A percentile compares a stretch with the other conserved stretches of the same genome.
Conservation (phyloP, 1,284 basidiomycete species). For the Amylostereum areolatum region DNA sequence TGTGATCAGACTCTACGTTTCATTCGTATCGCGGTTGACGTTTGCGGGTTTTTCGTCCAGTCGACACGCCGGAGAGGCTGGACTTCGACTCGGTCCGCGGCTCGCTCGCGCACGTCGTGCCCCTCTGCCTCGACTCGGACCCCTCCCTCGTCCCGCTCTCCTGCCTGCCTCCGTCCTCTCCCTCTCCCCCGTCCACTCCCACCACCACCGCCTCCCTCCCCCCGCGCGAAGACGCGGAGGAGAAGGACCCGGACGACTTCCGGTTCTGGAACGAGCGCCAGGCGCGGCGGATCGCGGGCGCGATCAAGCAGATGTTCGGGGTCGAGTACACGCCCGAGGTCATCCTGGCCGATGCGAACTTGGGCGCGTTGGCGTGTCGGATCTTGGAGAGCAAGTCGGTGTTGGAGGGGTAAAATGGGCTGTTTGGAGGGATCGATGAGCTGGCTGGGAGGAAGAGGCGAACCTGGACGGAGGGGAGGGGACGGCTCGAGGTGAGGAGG, state of each 20-base stretch:
- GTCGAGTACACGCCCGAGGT: constrained; percentile 90
- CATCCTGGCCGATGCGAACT: constrained; percentile 89
- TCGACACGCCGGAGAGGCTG: constrained; percentile 57
- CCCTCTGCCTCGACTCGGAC: constrained; percentile 83
- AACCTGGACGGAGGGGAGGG: too few relatives aligned
- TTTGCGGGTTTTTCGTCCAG: constrained; percentile 32
- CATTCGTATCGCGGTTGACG: background rate
- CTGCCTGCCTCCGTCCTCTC: constrained; percentile 66
- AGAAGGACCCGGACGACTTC: constrained; percentile 84
- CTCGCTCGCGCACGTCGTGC: constrained; percentile 72
- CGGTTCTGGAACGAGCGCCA: constrained; percentile 88
- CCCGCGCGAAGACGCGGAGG: too few relatives aligned
- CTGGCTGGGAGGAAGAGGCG: too few relatives aligned
- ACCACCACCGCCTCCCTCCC: too few relatives aligned
- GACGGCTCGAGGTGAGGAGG: too few relatives aligned
- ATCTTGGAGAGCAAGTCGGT: constrained; percentile 80
- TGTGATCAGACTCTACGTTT: constrained; percentile 21
- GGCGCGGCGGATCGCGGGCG: constrained; percentile 79
- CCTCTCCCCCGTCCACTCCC: constrained; percentile 50
- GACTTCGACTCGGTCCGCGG: constrained; percentile 61
- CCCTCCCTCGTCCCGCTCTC: constrained; percentile 76
- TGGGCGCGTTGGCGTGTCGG: constrained; percentile 74
- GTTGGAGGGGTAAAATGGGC: too few relatives aligned
- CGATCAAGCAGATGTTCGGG: constrained; percentile 75
- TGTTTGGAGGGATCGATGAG: too few relatives aligned